Evolutionary conservation across 805 yeast species (phyloP), one percentile per base, ranked within the genome.

Genomic region (Saturnispora serradocipensis): DNA sequence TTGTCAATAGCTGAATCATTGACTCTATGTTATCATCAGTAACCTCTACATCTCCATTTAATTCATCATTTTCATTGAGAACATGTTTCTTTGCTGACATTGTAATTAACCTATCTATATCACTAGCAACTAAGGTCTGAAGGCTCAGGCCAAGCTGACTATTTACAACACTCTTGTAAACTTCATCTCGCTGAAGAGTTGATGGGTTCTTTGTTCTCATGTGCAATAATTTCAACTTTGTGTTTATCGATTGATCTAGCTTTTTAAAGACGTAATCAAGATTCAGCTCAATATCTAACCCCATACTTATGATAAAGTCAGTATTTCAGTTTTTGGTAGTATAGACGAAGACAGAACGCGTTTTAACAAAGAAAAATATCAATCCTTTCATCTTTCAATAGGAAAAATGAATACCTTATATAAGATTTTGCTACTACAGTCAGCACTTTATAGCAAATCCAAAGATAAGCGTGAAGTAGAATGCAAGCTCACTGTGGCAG

Each of bases 11-110:
- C 39, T 25, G 34, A n/a, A 46, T 10, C 49, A 46, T 46, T 27
- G 43, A 25, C 24, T 46, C 49, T 1, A 46, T 39, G 36, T 46
- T 46, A 15, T 46, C 49, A 28, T 46, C 49, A 18, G 43, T 46
- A 4, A 46, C 49, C 20, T 46, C 49, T 3, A 38, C 39, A 2
- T 36, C 18, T 15, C 49, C 49, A n/a, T 46, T 38, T 4, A 46
- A 46, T 5, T 16, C 43, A 18, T 46, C 36, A 18, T 20, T 22
- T n/a, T 13, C 25, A 46, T 46, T 46, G 2, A 46, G 10, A 16
- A 35, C 49, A 8, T 46, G 25, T 25, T 38, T 46, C 25, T 46
- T 46, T n/a, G 49, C 49, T 5, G 49, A 38, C 49, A 46, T 46
- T 25, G 49, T 46, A 15, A 38, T 8, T 7, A 46, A 27, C 22